Evolutionary conservation across 2,329 filamentous ascomycete species (phyloP), one percentile per base, ranked within the genome.

Genomic region (Colletotrichum ledebouriae): DNA sequence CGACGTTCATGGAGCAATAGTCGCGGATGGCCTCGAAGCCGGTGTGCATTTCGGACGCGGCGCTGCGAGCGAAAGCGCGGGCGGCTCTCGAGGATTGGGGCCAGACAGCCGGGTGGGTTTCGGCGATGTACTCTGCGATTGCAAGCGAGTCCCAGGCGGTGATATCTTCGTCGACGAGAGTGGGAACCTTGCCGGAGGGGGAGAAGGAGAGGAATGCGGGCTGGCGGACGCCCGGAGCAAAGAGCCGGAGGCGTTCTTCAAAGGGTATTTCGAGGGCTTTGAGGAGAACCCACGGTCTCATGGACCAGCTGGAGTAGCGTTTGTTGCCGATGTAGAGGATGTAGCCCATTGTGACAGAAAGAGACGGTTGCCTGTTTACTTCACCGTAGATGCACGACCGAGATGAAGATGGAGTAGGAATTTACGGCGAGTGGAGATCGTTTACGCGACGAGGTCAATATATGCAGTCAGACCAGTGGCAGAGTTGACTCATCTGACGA

Each of bases 41-140:
- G 2, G 83, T 76, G 73, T 84, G 82, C 83, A 85, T 85, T 72
- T 84, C 80, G 0, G 83, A 80, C 5, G 80, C 78, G 7, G 82
- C 83, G 33, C 74, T 75, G 42, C 83, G 76, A 13, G 83, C 83
- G 69, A 80, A 81, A 1, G 83, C 80, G 11, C 82, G 77, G 2
- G 82, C 78, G 4, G 74, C 72, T 12, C 73, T 58, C 65, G 81
- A 78, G 6, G 61, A 39, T 15, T 29, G 57, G 0, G 84, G 84
- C 80, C 83, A 86, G 0, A 81, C 78, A n/a, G 65, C 67, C 0
- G 82, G 80, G 57, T 82, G 72, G 20, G 72, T 70, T 66, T 86
- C 83, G 17, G 82, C 81, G 4, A 86, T 73, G 71, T 81, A 82
- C 63, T 85, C 83, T 75, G 75, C 76, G 55, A 86, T 85, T 63